These are phyloP conservation scores for Sanguinoderma infundibulare DNA, from an alignment of 1,284 basidiomycete genomes.

Conservation along the genomic window DNA sequence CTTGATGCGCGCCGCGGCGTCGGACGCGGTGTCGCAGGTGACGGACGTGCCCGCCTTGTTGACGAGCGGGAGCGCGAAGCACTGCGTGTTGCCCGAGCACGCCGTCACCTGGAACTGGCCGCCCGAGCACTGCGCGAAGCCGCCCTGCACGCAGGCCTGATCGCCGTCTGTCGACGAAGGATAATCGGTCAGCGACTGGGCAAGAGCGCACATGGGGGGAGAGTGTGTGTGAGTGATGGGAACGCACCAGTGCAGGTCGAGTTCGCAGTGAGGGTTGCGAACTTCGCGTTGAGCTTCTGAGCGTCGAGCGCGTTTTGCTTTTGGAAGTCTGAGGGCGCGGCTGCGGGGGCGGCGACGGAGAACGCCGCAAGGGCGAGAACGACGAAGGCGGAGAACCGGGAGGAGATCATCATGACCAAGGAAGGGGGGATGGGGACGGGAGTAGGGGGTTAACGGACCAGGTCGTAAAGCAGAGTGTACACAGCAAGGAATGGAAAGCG, in stretches of 20 bases:
- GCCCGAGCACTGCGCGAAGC: constrained; percentile 48
- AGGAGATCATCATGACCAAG: constrained; percentile 18
- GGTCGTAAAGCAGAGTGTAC: neutral
- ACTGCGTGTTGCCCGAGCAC: constrained; percentile 47
- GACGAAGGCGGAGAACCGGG: constrained; percentile 20
- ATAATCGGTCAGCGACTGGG: too few relatives aligned
- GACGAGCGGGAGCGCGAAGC: constrained; percentile 63
- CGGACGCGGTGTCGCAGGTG: constrained; percentile 55
- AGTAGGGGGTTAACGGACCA: neutral
- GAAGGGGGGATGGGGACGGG: neutral
- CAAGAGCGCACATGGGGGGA: neutral
- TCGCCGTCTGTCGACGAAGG: constrained; percentile 41
- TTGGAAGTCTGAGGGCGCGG: constrained; percentile 36
- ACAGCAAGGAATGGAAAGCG: constrained; percentile 1
- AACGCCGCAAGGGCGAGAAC: constrained; percentile 21
- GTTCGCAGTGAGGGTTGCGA: constrained; percentile 44
- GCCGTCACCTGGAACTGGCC: constrained; percentile 46
- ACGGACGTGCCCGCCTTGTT: constrained; percentile 59
- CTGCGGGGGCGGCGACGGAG: constrained; percentile 23
- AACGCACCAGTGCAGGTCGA: constrained; percentile 43
- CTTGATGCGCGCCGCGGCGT: constrained; percentile 55
- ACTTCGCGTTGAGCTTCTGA: constrained; percentile 55
- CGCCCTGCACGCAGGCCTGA: constrained; percentile 38
- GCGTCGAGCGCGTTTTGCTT: constrained; percentile 53
- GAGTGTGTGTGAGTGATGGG: neutral